phyloP scores from a whole-genome alignment of 1,284 basidiomycete species.

The Rhodotorula sp. region DNA sequence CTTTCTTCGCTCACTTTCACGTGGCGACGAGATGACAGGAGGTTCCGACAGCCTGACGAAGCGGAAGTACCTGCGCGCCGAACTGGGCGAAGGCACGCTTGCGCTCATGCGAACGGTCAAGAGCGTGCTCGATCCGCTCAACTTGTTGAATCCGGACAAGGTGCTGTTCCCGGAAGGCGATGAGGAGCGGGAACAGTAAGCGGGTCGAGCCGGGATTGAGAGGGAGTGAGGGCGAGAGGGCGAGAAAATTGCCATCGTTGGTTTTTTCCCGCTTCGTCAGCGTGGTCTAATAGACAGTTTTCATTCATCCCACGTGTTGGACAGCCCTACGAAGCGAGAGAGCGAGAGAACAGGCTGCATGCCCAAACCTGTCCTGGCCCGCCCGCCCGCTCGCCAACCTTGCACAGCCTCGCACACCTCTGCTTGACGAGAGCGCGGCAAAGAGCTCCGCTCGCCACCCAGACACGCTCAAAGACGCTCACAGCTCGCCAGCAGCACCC shows the following conservation, averaged over 20 bases:
- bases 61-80: conserved; percentile 60
- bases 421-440: no score
- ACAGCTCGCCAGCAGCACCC: no score
- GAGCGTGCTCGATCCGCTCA: conserved; percentile 67
- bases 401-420: no score
- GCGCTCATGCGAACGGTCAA: conserved; percentile 78
- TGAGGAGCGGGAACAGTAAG: neutral
- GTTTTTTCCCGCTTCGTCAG: neutral
- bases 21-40: neutral
- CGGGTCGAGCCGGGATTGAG: neutral
- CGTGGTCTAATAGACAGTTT: no score
- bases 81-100: conserved; percentile 74
- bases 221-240: neutral
- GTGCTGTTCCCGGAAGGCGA: conserved; percentile 34
- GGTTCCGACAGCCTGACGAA: conserved; percentile 56
- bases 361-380: no score
- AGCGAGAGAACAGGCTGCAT: no score
- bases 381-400: no score
- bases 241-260: no score
- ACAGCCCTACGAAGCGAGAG: no score
- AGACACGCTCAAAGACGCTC: no score
- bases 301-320: no score
- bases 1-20: neutral
- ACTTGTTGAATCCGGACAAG: conserved; percentile 80
- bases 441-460: no score